A percentile compares a stretch with the other conserved stretches of the same genome.
These are phyloP conservation scores for Rhodotorula sp. DNA, from an alignment of 1,284 basidiomycete genomes.

Conservation along the genomic window DNA sequence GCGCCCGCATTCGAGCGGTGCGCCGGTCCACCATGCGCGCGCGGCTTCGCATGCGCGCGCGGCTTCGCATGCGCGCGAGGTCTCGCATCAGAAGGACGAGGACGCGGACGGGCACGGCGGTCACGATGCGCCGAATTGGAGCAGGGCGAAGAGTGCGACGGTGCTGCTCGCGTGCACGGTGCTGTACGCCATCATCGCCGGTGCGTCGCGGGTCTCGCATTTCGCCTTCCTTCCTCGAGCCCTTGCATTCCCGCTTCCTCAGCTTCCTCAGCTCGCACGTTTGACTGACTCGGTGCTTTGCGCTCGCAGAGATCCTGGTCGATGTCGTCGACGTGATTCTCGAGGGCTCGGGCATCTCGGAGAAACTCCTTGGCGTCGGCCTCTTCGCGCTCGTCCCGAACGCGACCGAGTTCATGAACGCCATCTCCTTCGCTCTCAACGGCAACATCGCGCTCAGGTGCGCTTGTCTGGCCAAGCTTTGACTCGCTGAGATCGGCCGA, in stretches of 20 bases:
- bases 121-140: slow-evolving; percentile 97
- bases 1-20: not conserved
- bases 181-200: slow-evolving; percentile 93
- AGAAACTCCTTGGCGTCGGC: slow-evolving; percentile 96
- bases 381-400: slow-evolving; percentile 97
- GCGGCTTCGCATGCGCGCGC: slow-evolving; percentile 26
- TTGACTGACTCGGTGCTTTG: not conserved
- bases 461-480: slow-evolving; percentile 42
- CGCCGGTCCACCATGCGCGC: slow-evolving; percentile 18
- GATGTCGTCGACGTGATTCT: slow-evolving; percentile 95
- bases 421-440: slow-evolving; percentile 97
- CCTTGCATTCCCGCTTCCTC: not conserved
- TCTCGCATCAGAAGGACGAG: slow-evolving; percentile 18
- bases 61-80: slow-evolving; percentile 25
- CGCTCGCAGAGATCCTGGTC: not conserved
- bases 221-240: too few species aligned
- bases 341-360: slow-evolving; percentile 88
- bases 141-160: slow-evolving; percentile 76
- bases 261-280: not conserved
- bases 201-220: slow-evolving; percentile 56
- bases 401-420: slow-evolving; percentile 99
- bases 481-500: too few species aligned
- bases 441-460: slow-evolving; percentile 90
- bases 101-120: slow-evolving; percentile 63
- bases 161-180: slow-evolving; percentile 86